Evolutionary conservation across 2,329 filamentous ascomycete genomes (phyloP).

Genomic region (Nemania sp.): DNA sequence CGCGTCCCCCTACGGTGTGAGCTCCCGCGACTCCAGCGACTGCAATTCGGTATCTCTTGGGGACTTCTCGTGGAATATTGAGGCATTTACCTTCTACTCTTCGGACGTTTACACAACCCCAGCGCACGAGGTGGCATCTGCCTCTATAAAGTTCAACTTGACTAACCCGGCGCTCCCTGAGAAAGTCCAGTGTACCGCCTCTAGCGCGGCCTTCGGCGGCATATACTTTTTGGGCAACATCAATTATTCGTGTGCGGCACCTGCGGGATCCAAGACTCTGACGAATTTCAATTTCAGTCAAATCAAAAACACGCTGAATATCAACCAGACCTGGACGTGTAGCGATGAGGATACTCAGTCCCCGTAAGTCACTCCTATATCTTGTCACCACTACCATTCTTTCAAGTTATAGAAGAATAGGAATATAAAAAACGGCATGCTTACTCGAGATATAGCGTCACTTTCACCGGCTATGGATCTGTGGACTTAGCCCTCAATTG

Average conservation of each 20-base stretch:
- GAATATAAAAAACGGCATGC: neutral
- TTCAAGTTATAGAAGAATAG: neutral
- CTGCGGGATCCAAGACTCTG: slow-evolving; percentile 47
- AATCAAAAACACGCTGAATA: slow-evolving; percentile 51
- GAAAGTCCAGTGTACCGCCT: slow-evolving; percentile 55
- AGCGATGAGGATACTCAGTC: slow-evolving; percentile 54
- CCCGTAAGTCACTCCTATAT: slow-evolving; percentile 49
- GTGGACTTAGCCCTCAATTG: slow-evolving; percentile 53
- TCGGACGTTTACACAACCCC: slow-evolving; percentile 63
- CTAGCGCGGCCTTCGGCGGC: slow-evolving; percentile 59
- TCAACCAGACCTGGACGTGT: slow-evolving; percentile 65
- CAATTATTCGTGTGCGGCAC: slow-evolving; percentile 57
- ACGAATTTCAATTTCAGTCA: slow-evolving; percentile 59
- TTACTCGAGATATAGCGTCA: slow-evolving; percentile 42
- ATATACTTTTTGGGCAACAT: slow-evolving; percentile 63
- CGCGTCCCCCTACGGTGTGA: slow-evolving; percentile 44
- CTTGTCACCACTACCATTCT: neutral
- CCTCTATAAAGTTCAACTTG: slow-evolving; percentile 62
- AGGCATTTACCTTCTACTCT: slow-evolving; percentile 61
- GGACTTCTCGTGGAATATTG: slow-evolving; percentile 57
- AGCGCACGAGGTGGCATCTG: slow-evolving; percentile 63
- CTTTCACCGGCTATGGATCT: slow-evolving; percentile 51
- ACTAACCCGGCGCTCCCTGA: slow-evolving; percentile 58
- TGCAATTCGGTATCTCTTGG: slow-evolving; percentile 52
- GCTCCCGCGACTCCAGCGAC: slow-evolving; percentile 45